Conservation (phyloP, 2,329 filamentous ascomycete genomes). For the Aspergillus sojae region DNA sequence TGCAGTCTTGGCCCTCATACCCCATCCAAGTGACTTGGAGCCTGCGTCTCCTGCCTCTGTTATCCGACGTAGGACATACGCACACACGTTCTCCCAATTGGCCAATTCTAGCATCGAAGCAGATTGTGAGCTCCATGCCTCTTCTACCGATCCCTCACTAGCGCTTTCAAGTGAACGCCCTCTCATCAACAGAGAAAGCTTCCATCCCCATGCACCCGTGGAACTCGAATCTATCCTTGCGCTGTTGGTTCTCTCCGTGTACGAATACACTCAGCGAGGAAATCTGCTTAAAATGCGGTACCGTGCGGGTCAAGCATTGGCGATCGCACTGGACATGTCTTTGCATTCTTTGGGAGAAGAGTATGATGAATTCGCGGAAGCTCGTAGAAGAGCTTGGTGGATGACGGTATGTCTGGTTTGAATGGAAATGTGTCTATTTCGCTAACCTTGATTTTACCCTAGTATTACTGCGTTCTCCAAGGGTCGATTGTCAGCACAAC, state of each 20-base stretch:
- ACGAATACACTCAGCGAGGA: conserved; percentile 50
- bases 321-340: conserved; percentile 47
- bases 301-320: conserved; percentile 47
- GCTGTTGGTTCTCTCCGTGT: conserved; percentile 46
- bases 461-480: conserved; percentile 51
- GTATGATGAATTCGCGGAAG: conserved; percentile 43
- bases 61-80: conserved; percentile 40
- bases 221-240: conserved; percentile 47
- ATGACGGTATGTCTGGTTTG: conserved; percentile 44
- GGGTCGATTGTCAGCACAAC: conserved; percentile 49
- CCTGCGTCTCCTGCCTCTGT: conserved; percentile 39
- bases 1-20: conserved; percentile 46
- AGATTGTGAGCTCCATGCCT: conserved; percentile 47
- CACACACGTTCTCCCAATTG: conserved; percentile 44
- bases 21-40: conserved; percentile 43
- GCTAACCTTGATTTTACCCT: conserved; percentile 2
- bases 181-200: conserved; percentile 34
- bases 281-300: conserved; percentile 51
- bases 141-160: conserved; percentile 43
- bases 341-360: conserved; percentile 40
- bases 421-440: background rate
- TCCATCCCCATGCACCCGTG: conserved; percentile 44
- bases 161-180: conserved; percentile 38
- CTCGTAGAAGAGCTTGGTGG: conserved; percentile 50
- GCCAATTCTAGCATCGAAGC: conserved; percentile 44